Base-by-base conservation (phyloP, 2,329 filamentous ascomycete genomes). In the Claviceps purpurea region DNA sequence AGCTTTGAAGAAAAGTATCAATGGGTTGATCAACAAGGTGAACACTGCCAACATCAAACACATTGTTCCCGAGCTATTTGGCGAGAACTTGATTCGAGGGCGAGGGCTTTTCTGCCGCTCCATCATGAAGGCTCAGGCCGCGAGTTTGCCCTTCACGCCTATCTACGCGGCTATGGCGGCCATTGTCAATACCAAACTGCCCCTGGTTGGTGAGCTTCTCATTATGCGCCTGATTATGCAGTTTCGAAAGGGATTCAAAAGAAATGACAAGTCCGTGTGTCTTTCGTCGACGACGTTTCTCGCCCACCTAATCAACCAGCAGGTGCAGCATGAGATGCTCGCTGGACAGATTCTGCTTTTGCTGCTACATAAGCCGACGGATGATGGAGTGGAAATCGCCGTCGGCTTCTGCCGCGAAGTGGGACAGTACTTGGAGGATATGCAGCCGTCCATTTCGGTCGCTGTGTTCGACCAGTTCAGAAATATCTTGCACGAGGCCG, bases 21-120 rank as follows among this genome's bases (percentile, higher is more conserved):
- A 98, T 65, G 93, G 93, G 61, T 73, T 98, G 58, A 95, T 98
- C 77, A 98, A 98, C 78, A 98, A 98, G 74, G 87, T 96, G 74
- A 97, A 97, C 70, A 87, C 91, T 52, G 88, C 87, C 38, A 98
- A 98, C 68, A 97, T 98, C 77, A 97, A 98, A 70, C 80, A 87
- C 64, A 96, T 98, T 56, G 89, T 97, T 24, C 91, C 91, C 1
- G 93, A 98, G 70, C 76, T 98, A 46, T 98, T 98, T 69, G 81
- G 82, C 49, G 93, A 98, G 74, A 98, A 98, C 65, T 70, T 98
- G 60, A 77, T 98, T 42, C 84, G 93, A 53, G 93, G 93, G 6
- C 79, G 93, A 54, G 93, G 93, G 20, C 71, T 98, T 55, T 96
- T 97, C 68, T 96, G 91, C 70, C 81, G 93, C 57, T 91, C 88